Conservation (phyloP, 257 asterid genomes). For the Solanum verrucosum region DNA sequence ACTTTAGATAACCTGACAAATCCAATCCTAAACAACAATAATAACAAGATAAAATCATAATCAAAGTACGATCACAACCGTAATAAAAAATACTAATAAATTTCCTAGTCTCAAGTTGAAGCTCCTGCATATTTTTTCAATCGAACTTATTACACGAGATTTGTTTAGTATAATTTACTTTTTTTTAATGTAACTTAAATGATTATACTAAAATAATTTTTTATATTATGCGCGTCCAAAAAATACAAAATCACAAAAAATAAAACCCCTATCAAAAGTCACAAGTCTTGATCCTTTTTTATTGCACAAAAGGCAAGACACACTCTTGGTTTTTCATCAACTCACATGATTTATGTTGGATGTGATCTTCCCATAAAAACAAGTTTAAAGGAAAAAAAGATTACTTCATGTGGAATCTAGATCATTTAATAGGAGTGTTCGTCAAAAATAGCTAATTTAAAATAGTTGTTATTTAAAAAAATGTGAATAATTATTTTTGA, state of each 20-base stretch:
- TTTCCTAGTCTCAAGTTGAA: neutral
- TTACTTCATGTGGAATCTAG: neutral
- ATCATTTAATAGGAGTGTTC: no score
- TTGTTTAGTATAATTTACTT: no score
- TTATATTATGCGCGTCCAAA: no score
- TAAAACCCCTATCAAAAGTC: neutral
- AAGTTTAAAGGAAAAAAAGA: neutral
- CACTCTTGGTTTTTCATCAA: neutral
- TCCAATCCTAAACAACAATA: no score
- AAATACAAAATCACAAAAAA: neutral
- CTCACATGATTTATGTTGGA: neutral
- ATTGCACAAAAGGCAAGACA: neutral
- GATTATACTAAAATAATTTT: no score
- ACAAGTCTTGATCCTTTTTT: neutral
- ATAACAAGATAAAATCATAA: neutral
- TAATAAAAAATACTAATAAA: no score
- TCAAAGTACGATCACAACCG: rapidly evolving
- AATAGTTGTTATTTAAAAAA: no score
- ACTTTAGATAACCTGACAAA: no score
- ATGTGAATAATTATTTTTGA: no score
- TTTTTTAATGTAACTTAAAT: neutral
- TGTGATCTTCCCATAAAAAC: neutral
- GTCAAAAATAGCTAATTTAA: no score
- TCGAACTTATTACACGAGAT: no score
- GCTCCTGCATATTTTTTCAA: neutral